Percentiles rank a stretch among this genome's conserved stretches.
phyloP scores from a whole-genome alignment of 352 stramenopile genomes.

The Pythium oligandrum region DNA sequence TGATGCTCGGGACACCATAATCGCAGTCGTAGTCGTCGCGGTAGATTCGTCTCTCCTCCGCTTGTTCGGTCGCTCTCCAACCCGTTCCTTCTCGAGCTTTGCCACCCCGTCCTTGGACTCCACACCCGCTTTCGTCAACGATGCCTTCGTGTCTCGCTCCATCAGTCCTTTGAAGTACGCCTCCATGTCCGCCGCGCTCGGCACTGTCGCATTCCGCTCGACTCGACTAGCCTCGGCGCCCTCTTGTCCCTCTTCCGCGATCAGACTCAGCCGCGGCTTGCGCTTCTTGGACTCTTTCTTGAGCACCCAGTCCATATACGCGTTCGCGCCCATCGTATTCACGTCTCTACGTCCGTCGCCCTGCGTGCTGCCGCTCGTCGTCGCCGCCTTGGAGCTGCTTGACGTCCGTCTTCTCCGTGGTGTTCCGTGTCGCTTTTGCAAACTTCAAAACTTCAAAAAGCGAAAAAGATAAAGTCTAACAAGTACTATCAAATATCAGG shows the following conservation, averaged over 20 bases:
- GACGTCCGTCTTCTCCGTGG: background rate
- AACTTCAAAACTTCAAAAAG: background rate
- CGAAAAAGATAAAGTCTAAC: background rate
- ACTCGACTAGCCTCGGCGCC: too few relatives aligned
- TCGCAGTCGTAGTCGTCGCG: too few relatives aligned
- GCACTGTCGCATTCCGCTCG: too few relatives aligned
- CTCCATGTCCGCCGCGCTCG: too few relatives aligned
- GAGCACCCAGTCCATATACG: constrained; percentile 41
- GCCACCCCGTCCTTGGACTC: constrained; percentile 5
- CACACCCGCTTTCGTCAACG: too few relatives aligned
- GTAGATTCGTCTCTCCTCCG: too few relatives aligned
- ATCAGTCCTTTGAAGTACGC: too few relatives aligned
- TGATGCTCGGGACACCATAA: too few relatives aligned
- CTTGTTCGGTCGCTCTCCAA: too few relatives aligned
- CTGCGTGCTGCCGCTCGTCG: background rate
- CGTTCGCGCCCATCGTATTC: background rate
- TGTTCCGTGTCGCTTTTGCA: background rate
- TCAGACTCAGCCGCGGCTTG: background rate
- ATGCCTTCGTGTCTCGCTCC: too few relatives aligned
- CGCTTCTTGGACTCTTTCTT: constrained; percentile 32
- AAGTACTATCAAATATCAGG: background rate
- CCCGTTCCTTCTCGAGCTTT: constrained; percentile 18
- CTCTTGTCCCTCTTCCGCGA: too few relatives aligned
- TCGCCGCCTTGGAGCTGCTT: background rate
- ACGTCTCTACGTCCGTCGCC: background rate